Evolutionary conservation across 2,329 filamentous ascomycete species (phyloP).

Genomic region (Fusarium compactum): DNA sequence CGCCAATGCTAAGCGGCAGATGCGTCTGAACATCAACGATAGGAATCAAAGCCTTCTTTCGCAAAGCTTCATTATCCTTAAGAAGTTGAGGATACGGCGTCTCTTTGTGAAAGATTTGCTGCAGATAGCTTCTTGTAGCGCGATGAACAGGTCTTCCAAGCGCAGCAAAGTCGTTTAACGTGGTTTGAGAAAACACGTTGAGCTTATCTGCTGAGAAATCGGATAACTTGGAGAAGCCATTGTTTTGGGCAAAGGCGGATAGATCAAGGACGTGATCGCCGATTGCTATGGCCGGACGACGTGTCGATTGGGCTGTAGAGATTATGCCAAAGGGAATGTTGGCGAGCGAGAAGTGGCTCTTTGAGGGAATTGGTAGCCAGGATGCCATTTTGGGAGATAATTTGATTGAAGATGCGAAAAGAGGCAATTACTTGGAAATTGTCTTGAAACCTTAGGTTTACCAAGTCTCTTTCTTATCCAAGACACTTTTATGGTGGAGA

Average conservation of each 20-base stretch:
- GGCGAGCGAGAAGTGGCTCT: conserved; percentile 62
- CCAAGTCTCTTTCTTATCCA: neutral
- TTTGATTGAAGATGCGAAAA: neutral
- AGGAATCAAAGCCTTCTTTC: conserved; percentile 48
- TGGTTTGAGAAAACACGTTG: conserved; percentile 46
- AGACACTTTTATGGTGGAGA: neutral
- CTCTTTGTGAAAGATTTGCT: conserved; percentile 68
- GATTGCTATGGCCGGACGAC: conserved; percentile 76
- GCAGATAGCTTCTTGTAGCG: conserved; percentile 76
- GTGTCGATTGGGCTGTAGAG: conserved; percentile 65
- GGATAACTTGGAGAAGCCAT: conserved; percentile 54
- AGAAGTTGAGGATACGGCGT: conserved; percentile 56
- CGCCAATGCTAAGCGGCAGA: conserved; percentile 80
- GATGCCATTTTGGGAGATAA: conserved; percentile 14
- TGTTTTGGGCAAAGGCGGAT: conserved; percentile 64
- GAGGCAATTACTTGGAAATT: neutral
- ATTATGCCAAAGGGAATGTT: conserved; percentile 89
- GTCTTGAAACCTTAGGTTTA: rapidly evolving
- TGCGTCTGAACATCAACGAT: conserved; percentile 69
- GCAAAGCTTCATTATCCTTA: conserved; percentile 51
- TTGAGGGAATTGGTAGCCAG: conserved; percentile 11
- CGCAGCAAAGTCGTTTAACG: conserved; percentile 52
- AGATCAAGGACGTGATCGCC: conserved; percentile 79
- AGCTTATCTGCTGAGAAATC: conserved; percentile 44
- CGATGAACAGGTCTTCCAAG: conserved; percentile 76